Conservation (phyloP, 2,329 filamentous ascomycete species). For the Dactylonectria estremocensis region DNA sequence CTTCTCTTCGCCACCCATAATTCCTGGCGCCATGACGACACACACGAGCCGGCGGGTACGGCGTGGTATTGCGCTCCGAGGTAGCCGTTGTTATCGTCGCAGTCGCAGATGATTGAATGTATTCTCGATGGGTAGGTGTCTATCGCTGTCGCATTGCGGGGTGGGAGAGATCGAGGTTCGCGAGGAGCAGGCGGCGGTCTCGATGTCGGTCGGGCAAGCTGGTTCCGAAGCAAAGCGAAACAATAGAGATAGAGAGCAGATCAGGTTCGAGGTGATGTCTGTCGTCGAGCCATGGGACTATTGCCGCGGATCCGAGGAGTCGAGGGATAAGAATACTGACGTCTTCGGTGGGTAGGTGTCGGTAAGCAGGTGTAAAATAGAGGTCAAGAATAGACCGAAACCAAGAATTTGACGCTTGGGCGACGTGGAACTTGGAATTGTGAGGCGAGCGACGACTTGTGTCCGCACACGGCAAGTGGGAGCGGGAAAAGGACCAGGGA, state of each 20-base stretch:
- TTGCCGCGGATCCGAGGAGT: not conserved
- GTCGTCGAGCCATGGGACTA: not conserved
- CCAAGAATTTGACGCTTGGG: not conserved
- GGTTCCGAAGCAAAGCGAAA: not conserved
- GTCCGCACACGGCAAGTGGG: not conserved
- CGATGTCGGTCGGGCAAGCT: not conserved
- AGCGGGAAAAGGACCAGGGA: conserved; percentile 1
- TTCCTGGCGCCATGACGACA: conserved; percentile 8
- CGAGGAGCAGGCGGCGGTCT: not conserved
- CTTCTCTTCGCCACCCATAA: conserved; percentile 25
- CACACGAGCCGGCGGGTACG: not conserved
- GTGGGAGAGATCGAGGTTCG: not conserved
- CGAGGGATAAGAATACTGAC: not conserved
- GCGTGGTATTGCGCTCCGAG: not conserved
- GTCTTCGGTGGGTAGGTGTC: not conserved
- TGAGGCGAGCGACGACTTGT: not conserved
- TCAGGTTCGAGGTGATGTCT: no score
- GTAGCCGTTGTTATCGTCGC: not conserved
- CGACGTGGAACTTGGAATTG: not conserved
- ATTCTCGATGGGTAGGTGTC: not conserved
- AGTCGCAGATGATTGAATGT: not conserved
- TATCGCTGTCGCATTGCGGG: conserved; percentile 2
- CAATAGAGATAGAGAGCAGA: not conserved
- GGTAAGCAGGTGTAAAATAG: not conserved
- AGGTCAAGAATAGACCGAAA: no score